A percentile compares a stretch with the other conserved stretches of the same genome.
These are phyloP conservation scores for Mycena venus DNA, from an alignment of 768 basidiomycete genomes.

Conservation along the genomic window DNA sequence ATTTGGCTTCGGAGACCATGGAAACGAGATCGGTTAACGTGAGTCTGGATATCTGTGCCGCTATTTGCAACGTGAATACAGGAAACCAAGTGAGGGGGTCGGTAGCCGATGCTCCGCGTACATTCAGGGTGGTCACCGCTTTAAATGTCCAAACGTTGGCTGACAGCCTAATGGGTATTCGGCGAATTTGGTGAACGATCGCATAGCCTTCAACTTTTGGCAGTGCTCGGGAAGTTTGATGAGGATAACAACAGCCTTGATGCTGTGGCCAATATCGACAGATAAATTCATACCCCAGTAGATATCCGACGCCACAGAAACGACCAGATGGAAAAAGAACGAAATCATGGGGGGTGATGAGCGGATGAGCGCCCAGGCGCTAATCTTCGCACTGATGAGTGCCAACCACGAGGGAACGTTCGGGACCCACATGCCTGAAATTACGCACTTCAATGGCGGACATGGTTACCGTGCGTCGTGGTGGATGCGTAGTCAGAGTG, in stretches of 20 bases:
- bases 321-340: neutral
- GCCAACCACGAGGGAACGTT: no score
- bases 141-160: neutral
- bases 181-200: no score
- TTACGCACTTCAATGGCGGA: neutral
- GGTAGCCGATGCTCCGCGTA: neutral
- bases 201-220: no score
- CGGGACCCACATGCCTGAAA: no score
- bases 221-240: no score
- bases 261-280: no score
- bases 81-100: neutral
- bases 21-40: neutral
- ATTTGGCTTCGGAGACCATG: neutral
- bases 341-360: neutral
- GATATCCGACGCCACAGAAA: neutral
- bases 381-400: no score
- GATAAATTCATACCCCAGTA: no score
- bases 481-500: neutral
- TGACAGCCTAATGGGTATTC: no score
- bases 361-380: neutral
- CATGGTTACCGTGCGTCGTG: slow-evolving; percentile 10
- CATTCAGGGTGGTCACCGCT: neutral
- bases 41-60: slow-evolving; percentile 1
- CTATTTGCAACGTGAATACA: neutral
- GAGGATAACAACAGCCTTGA: no score